These are phyloP conservation scores for Fusarium sacchari DNA, from an alignment of 2,329 filamentous ascomycete genomes.

Conservation along the genomic window DNA sequence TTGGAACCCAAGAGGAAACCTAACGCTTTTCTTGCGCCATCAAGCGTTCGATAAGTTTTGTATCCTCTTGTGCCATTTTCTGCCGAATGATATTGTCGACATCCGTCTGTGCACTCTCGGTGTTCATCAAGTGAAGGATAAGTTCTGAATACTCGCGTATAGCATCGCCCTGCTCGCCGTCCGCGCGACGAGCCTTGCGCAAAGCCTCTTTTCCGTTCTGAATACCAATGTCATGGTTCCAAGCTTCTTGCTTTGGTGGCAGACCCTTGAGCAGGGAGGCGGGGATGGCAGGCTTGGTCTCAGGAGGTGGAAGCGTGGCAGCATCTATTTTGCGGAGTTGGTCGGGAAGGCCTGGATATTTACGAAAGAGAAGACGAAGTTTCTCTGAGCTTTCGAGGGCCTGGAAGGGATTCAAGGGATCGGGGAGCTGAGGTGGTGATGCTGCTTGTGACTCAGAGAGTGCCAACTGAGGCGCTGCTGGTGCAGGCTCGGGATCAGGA, in stretches of 20 bases:
- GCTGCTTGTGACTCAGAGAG: conserved; percentile 30
- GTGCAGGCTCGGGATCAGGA: conserved; percentile 46
- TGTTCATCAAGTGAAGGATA: conserved; percentile 60
- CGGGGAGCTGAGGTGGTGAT: conserved; percentile 10
- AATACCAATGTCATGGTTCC: conserved; percentile 69
- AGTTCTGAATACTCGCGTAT: conserved; percentile 70
- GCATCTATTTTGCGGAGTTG: conserved; percentile 61
- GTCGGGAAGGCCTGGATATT: conserved; percentile 61
- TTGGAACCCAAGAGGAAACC: background rate
- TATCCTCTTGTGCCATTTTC: conserved; percentile 59
- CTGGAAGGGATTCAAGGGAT: conserved; percentile 58
- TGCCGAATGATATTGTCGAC: conserved; percentile 54
- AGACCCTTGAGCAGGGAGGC: conserved; percentile 49
- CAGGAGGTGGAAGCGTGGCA: conserved; percentile 59
- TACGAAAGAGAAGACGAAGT: conserved; percentile 61
- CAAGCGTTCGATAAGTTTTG: conserved; percentile 60
- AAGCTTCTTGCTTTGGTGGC: conserved; percentile 54
- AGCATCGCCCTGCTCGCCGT: conserved; percentile 66
- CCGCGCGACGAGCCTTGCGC: conserved; percentile 59
- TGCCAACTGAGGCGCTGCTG: conserved; percentile 14
- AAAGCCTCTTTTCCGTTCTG: conserved; percentile 65
- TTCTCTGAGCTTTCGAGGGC: conserved; percentile 62
- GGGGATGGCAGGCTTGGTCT: conserved; percentile 44
- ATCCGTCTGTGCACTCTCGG: conserved; percentile 45
- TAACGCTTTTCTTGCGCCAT: conserved; percentile 57